Base-by-base conservation (phyloP, 768 basidiomycete genomes). In the Boletellus sp. region DNA sequence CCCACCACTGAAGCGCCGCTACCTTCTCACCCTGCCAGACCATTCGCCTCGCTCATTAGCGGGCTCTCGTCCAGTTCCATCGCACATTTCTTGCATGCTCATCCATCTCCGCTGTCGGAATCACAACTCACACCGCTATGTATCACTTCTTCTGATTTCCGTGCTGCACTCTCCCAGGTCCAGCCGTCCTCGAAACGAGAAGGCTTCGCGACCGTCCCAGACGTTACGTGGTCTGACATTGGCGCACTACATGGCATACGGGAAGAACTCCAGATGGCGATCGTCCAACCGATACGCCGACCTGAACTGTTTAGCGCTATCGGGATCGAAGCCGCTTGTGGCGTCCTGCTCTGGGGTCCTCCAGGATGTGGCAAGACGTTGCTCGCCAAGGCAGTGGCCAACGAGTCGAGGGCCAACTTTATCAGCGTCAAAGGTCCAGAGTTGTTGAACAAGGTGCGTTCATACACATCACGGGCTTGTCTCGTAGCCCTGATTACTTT, bases 361-460 rank as follows among this genome's bases (percentile, higher is more conserved):
- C 95, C 96, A 0, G 96, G 96, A 10, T 98, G 95, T 63, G 96
- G 96, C 5, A 99, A 98, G 72, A 99, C 96, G 0, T 64, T 99
- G 24, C 74, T 99, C n/a, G 96, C 96, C 0, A 98, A 97, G 65
- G 96, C 95, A 0, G 95, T 98, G 5, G 96, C 96, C 9, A 97
- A 94, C 65, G 96, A 97, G 72, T 90, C 86, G 46, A 75, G 81
- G 55, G 96, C 96, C 12, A 98, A 94, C 69, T 98, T 99, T 61
- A 97, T 99, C 62, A 94, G 92, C 61, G 90, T 98, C 44, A 98
- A 98, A 62, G 96, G 96, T 0, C 96, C 96, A 0, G 96, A 99
- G 62, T 64, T 98, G 46, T 72, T 99, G 51, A 99, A 99, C 74
- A 99, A 99, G 80, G 94, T 90, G 50, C 6, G 78, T 59, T 31